phyloP scores from a whole-genome alignment of 805 yeast species.

The Starmera dryadoides region DNA sequence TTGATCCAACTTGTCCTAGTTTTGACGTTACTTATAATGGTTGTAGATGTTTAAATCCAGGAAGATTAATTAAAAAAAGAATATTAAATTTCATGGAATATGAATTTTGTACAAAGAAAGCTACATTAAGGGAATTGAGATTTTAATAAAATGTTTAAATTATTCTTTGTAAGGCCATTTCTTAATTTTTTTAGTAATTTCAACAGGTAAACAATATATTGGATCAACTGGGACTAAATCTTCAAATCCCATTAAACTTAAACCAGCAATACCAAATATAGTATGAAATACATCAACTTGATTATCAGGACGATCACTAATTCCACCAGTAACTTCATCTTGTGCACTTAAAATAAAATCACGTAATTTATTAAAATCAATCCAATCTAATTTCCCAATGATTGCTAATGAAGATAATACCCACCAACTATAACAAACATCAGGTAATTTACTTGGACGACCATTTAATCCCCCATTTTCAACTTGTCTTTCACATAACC shows the following conservation, averaged over 20 bases:
- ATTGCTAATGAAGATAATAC: conserved; percentile 71
- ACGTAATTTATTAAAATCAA: conserved; percentile 55
- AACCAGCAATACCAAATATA: conserved; percentile 80
- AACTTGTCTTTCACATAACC: conserved; percentile 90
- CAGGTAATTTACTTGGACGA: conserved; percentile 91
- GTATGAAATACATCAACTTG: conserved; percentile 94
- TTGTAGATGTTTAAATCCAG: conserved; percentile 71
- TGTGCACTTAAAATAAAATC: conserved; percentile 71
- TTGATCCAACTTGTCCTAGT: conserved; percentile 63
- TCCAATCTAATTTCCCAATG: conserved; percentile 64
- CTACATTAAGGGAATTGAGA: conserved; percentile 39
- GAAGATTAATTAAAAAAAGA: conserved; percentile 41
- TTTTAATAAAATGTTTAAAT: conserved; percentile 15
- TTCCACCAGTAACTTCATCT: conserved; percentile 76
- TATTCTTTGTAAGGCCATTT: conserved; percentile 26
- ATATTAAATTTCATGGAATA: conserved; percentile 70
- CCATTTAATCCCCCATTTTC: conserved; percentile 90
- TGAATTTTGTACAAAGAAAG: conserved; percentile 48
- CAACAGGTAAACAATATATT: conserved; percentile 71
- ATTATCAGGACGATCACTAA: conserved; percentile 86
- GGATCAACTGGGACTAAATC: conserved; percentile 70
- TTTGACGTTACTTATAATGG: conserved; percentile 78
- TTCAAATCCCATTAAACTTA: conserved; percentile 65
- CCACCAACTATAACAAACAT: conserved; percentile 99
- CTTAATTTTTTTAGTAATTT: conserved; percentile 21